Evolutionary conservation across 805 yeast genomes (phyloP).

Genomic region (Schwanniomyces yamadae): DNA sequence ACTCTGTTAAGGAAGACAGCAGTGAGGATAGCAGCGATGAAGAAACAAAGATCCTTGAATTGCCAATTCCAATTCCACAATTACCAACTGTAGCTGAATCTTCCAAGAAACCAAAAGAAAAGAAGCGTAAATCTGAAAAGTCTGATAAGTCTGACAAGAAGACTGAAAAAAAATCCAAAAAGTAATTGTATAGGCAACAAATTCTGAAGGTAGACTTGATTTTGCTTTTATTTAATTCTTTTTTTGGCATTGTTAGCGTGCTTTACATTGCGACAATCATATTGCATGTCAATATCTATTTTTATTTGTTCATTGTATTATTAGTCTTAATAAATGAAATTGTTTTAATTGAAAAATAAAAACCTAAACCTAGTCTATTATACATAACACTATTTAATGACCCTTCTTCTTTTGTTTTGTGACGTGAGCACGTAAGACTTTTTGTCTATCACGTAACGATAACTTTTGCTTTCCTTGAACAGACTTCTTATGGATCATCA

Average conservation of each 20-base stretch:
- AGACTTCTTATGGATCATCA: slow-evolving; percentile 94
- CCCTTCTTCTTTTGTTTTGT: slow-evolving; percentile 90
- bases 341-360: slow-evolving; percentile 1
- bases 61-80: background rate
- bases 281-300: background rate
- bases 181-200: too few relatives aligned
- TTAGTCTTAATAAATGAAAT: background rate
- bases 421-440: slow-evolving; percentile 79
- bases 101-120: slow-evolving; percentile 49
- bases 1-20: slow-evolving; percentile 4
- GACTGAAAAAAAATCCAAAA: slow-evolving; percentile 14
- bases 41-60: background rate
- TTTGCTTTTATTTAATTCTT: too few relatives aligned
- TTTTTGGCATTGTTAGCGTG: too few relatives aligned
- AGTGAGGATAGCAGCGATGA: background rate
- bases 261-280: too few relatives aligned
- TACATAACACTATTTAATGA: slow-evolving; percentile 27
- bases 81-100: slow-evolving; percentile 6
- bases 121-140: slow-evolving; percentile 27
- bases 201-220: too few relatives aligned
- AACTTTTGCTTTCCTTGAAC: slow-evolving; percentile 92
- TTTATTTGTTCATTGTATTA: slow-evolving; percentile 4
- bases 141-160: slow-evolving; percentile 14
- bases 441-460: slow-evolving; percentile 89
- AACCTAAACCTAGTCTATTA: background rate